Evolutionary conservation across 1,284 basidiomycete genomes (phyloP).

Genomic region (Ceratobasidium theobromae): DNA sequence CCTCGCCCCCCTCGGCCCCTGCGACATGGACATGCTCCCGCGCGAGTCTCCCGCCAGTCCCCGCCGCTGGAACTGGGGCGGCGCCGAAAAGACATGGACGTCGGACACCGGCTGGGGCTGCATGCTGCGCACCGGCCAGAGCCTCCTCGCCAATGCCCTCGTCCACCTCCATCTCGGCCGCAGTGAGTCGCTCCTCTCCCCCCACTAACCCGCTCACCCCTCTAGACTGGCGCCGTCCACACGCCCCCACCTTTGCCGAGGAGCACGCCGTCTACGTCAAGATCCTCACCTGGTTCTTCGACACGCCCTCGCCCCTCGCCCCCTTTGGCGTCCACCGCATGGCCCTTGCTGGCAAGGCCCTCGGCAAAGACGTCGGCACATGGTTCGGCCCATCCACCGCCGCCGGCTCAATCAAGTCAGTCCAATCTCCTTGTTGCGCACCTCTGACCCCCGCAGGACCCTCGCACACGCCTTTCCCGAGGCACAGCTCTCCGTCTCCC

Average conservation of each 20-base stretch:
- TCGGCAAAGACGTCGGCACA: conserved; percentile 93
- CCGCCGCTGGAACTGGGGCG: conserved; percentile 49
- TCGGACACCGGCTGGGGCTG: conserved; percentile 97
- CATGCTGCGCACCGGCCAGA: conserved; percentile 95
- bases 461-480: conserved; percentile 80
- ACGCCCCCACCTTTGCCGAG: conserved; percentile 47
- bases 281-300: conserved; percentile 92
- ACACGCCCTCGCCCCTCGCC: conserved; percentile 82
- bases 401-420: conserved; percentile 89
- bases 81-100: conserved; percentile 79
- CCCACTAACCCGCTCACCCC: neutral
- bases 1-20: conserved; percentile 46
- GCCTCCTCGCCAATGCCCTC: conserved; percentile 86
- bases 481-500: conserved; percentile 77
- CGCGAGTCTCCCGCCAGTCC: conserved; percentile 41
- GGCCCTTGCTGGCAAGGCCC: conserved; percentile 90
- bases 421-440: conserved; percentile 26
- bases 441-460: conserved; percentile 49
- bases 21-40: conserved; percentile 39
- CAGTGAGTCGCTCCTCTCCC: conserved; percentile 54
- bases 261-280: conserved; percentile 76
- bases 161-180: conserved; percentile 82
- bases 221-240: conserved; percentile 80
- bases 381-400: conserved; percentile 99
- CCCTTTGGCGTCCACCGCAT: conserved; percentile 97